Conservation (phyloP, 768 basidiomycete genomes). For the Pleurotus citrinopileatus region DNA sequence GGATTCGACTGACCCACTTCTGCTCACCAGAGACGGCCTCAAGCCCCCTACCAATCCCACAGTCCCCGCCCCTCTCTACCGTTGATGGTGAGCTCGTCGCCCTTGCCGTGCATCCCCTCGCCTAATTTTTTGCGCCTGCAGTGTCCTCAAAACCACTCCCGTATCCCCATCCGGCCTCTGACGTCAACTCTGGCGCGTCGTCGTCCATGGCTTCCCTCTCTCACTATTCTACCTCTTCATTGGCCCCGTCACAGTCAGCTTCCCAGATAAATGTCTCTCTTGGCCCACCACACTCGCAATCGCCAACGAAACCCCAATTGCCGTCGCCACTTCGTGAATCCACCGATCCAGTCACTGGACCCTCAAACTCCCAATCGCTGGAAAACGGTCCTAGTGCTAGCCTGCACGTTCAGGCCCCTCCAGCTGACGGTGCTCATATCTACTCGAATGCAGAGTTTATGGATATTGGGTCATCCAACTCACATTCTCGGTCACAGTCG, state of each 20-base stretch:
- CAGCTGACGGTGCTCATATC: neutral
- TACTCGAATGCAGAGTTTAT: constrained; percentile 1
- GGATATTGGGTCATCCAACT: neutral
- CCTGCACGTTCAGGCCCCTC: neutral
- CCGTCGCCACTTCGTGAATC: neutral
- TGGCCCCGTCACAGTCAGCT: constrained; percentile 75
- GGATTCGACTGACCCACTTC: neutral
- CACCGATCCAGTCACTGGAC: neutral
- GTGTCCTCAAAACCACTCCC: constrained; percentile 24
- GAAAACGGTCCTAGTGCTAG: neutral
- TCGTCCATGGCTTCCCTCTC: neutral
- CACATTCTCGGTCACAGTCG: constrained; percentile 12
- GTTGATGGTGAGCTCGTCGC: neutral
- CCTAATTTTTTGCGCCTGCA: neutral
- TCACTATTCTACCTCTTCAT: constrained; percentile 39
- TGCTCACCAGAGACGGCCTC: neutral
- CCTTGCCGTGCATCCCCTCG: neutral
- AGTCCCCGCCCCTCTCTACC: neutral
- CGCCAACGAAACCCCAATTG: neutral
- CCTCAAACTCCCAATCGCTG: neutral
- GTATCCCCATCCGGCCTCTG: constrained; percentile 37
- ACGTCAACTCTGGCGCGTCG: constrained; percentile 16
- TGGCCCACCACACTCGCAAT: constrained; percentile 9
- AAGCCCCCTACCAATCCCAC: neutral
- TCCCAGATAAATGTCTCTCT: constrained; percentile 49